These are phyloP conservation scores for Oryza punctata DNA, from an alignment of 176 grass and related monocot species.

Conservation along the genomic window DNA sequence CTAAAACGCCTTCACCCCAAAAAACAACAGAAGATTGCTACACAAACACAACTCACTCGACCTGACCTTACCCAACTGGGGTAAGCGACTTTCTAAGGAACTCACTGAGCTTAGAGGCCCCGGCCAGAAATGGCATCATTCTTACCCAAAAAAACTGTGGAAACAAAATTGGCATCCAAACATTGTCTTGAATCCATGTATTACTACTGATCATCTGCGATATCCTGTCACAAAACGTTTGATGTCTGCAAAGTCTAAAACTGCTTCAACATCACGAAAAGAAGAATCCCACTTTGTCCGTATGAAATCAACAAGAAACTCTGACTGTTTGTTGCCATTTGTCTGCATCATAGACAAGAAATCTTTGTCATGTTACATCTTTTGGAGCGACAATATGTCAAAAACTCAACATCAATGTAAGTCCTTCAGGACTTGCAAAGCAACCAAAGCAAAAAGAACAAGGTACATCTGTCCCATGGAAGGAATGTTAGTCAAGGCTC, in stretches of 20 bases:
- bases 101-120: not conserved
- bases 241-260: constrained; percentile 77
- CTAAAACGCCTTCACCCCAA: too few species aligned
- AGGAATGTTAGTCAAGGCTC: not conserved
- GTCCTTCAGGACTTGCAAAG: constrained; percentile 21
- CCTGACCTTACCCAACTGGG: too few species aligned
- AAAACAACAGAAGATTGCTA: too few species aligned
- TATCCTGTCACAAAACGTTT: constrained; percentile 80
- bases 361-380: constrained; percentile 22
- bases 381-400: constrained; percentile 27
- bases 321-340: constrained; percentile 77
- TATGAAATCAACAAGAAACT: constrained; percentile 70
- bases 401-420: constrained; percentile 17
- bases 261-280: constrained; percentile 55
- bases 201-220: constrained; percentile 44
- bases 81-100: not conserved
- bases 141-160: constrained; percentile 28
- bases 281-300: constrained; percentile 55
- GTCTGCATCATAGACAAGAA: constrained; percentile 57
- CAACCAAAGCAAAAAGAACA: constrained; percentile 12
- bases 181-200: constrained; percentile 6
- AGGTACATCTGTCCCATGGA: constrained; percentile 3
- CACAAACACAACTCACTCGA: too few species aligned
- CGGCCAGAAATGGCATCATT: not conserved
- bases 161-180: constrained; percentile 4